Conservation (phyloP, 441 rosid species). For the Arabidopsis hybrid region DNA sequence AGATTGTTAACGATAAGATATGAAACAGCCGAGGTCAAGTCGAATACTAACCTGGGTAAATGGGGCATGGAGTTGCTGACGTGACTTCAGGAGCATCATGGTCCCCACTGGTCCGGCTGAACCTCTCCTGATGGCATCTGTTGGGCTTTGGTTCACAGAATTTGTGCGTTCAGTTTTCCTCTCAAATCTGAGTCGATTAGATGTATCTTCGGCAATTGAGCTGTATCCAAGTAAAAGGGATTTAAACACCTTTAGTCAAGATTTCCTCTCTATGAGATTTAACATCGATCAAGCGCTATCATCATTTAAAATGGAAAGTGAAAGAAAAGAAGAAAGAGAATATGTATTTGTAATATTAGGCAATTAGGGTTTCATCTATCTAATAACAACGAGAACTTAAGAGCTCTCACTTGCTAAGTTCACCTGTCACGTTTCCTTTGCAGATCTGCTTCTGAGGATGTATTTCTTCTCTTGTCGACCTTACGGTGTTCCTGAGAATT, state of each 20-base stretch:
- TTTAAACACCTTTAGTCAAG: constrained; percentile 30
- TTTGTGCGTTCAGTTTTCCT: constrained; percentile 47
- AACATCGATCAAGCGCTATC: constrained; percentile 1
- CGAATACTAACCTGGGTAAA: constrained; percentile 76
- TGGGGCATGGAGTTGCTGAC: constrained; percentile 90
- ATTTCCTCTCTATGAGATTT: constrained; percentile 29
- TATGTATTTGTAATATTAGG: constrained; percentile 23
- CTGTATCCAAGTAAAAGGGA: constrained; percentile 44
- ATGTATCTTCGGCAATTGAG: constrained; percentile 49
- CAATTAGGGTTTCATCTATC: constrained; percentile 32
- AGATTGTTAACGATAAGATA: constrained; percentile 19
- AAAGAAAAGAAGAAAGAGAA: constrained; percentile 18
- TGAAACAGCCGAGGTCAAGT: constrained; percentile 29
- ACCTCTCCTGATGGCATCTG: constrained; percentile 69
- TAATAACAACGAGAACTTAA: constrained; percentile 59
- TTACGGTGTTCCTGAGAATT: constrained; percentile 70
- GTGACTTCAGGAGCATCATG: constrained; percentile 87
- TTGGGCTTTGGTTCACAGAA: constrained; percentile 50
- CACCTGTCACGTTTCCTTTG: constrained; percentile 88
- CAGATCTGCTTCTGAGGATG: constrained; percentile 47
- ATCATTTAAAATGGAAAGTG: constrained; percentile 14
- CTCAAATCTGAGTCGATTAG: constrained; percentile 47
- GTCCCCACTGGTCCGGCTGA: constrained; percentile 88
- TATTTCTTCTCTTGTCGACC: constrained; percentile 45
- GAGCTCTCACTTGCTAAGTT: constrained; percentile 90